phyloP scores from a whole-genome alignment of 2,329 filamentous ascomycete species.

The Aphanocladium album region DNA sequence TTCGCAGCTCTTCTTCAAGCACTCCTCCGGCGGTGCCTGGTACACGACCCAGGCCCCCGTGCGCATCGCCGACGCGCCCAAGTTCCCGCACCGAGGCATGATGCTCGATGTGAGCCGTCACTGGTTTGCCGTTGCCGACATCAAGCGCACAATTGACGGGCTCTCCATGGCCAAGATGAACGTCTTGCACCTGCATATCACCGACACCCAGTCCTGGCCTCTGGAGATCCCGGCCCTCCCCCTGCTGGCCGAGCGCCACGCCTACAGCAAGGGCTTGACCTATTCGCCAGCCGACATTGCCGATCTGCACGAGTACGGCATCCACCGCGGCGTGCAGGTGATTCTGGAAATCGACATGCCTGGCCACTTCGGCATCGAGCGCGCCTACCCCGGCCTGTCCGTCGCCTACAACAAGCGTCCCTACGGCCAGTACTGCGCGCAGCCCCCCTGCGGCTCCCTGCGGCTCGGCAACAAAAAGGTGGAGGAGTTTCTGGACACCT shows the following conservation, averaged over 20 bases:
- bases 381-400: slow-evolving; percentile 66
- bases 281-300: slow-evolving; percentile 64
- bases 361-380: slow-evolving; percentile 67
- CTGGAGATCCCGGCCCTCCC: slow-evolving; percentile 68
- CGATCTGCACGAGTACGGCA: slow-evolving; percentile 65
- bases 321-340: slow-evolving; percentile 63
- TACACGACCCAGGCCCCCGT: slow-evolving; percentile 72
- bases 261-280: slow-evolving; percentile 61
- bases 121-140: slow-evolving; percentile 62
- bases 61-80: slow-evolving; percentile 64
- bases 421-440: slow-evolving; percentile 54
- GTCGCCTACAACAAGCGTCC: slow-evolving; percentile 56
- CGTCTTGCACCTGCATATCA: slow-evolving; percentile 73
- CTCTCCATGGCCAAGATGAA: slow-evolving; percentile 79
- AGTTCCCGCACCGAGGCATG: slow-evolving; percentile 71
- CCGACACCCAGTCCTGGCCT: slow-evolving; percentile 82
- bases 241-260: slow-evolving; percentile 61
- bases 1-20: slow-evolving; percentile 72
- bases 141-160: slow-evolving; percentile 72
- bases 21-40: slow-evolving; percentile 45
- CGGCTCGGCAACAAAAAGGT: slow-evolving; percentile 71
- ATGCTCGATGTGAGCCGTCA: slow-evolving; percentile 74
- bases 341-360: slow-evolving; percentile 78
- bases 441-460: slow-evolving; percentile 64
- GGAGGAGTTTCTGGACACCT: slow-evolving; percentile 62